phyloP scores from a whole-genome alignment of 2,329 filamentous ascomycete genomes.

The Tympanopsis confertula region DNA sequence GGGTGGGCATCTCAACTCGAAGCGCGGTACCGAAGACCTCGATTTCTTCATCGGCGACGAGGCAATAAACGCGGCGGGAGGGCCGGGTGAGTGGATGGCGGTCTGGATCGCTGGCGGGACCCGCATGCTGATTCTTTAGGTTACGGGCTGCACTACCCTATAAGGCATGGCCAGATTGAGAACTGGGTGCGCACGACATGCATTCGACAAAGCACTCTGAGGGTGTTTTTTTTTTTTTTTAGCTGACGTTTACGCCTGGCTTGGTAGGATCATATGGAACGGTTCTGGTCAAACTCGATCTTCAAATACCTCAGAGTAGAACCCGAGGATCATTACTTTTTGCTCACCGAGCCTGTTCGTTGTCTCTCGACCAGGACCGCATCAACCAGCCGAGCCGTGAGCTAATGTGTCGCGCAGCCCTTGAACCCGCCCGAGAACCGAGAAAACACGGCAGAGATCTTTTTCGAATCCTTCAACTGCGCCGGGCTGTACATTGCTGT shows the following conservation, averaged over 20 bases:
- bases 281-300: conserved; percentile 99
- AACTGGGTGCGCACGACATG: conserved; percentile 64
- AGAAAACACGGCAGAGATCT: conserved; percentile 97
- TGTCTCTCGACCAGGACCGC: not conserved
- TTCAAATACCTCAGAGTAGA: conserved; percentile 98
- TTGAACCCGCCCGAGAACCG: conserved; percentile 97
- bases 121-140: conserved; percentile 32
- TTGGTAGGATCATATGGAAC: conserved; percentile 87
- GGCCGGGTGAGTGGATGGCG: conserved; percentile 63
- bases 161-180: conserved; percentile 94
- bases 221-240: conserved; percentile 12
- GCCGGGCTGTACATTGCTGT: conserved; percentile 97
- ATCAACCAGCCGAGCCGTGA: conserved; percentile 4
- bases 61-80: conserved; percentile 70
- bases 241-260: conserved; percentile 7
- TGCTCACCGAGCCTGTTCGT: conserved; percentile 86
- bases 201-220: not conserved
- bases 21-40: conserved; percentile 91
- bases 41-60: conserved; percentile 99
- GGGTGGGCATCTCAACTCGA: conserved; percentile 70
- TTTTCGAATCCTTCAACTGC: conserved; percentile 99
- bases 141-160: conserved; percentile 94
- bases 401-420: conserved; percentile 42
- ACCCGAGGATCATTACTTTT: conserved; percentile 96
- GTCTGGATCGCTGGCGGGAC: conserved; percentile 6